These are phyloP conservation scores for Blepharisma stoltei DNA, from an alignment of 73 alveolate genomes.

Conservation along the genomic window DNA sequence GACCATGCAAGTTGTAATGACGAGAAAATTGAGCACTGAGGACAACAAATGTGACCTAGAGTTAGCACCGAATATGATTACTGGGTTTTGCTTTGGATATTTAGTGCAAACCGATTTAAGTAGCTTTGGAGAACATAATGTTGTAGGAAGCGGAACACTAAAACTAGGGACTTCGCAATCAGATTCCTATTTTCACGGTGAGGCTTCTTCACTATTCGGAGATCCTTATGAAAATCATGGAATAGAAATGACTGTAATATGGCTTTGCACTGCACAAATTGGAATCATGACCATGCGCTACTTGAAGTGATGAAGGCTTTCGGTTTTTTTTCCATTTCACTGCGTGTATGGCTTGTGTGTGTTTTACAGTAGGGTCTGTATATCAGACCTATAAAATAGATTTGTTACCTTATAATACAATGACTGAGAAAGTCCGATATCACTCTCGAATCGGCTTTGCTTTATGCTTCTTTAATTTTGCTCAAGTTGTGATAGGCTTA, in stretches of 20 bases:
- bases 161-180: too few relatives aligned
- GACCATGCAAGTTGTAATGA: too few relatives aligned
- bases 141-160: too few relatives aligned
- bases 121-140: too few relatives aligned
- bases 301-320: neutral
- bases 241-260: neutral
- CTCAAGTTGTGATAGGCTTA: neutral
- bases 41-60: too few relatives aligned
- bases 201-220: too few relatives aligned
- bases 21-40: too few relatives aligned
- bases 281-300: neutral
- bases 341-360: neutral
- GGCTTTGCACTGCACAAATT: neutral
- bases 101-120: too few relatives aligned
- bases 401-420: neutral
- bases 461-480: neutral
- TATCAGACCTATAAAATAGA: neutral
- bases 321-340: neutral
- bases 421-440: neutral
- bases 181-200: too few relatives aligned
- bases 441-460: conserved; percentile 7
- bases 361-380: neutral
- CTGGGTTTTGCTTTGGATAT: too few relatives aligned
- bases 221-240: neutral
- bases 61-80: too few relatives aligned